A percentile compares a stretch with the other conserved stretches of the same genome.
Conservation (phyloP, 2,329 filamentous ascomycete genomes). For the Cordyceps tenuipes region DNA sequence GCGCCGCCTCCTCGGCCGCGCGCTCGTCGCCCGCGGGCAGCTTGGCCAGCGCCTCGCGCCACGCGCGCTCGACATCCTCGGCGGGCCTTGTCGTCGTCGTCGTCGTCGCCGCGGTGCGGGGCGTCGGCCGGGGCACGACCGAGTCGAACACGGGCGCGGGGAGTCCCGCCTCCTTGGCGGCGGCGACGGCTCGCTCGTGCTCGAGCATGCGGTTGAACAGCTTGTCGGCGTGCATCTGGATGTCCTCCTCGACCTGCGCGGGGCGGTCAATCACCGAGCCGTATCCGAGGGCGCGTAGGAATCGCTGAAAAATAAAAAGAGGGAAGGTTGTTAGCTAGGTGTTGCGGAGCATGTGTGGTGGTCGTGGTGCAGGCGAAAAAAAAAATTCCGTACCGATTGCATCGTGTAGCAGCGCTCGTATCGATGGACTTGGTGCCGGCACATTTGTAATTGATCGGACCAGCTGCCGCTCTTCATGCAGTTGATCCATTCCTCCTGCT, state of each 20-base stretch:
- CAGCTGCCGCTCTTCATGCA: constrained; percentile 71
- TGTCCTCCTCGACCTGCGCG: constrained; percentile 66
- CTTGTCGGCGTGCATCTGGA: constrained; percentile 92
- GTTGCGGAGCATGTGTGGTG: neutral
- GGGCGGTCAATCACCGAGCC: constrained; percentile 58
- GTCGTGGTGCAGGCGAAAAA: neutral
- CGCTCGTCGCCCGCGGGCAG: constrained; percentile 53
- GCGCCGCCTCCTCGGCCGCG: constrained; percentile 53
- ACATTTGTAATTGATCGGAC: constrained; percentile 67
- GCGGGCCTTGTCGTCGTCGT: constrained; percentile 22
- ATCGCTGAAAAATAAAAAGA: constrained; percentile 46
- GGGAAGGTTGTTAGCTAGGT: neutral
- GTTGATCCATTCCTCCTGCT: constrained; percentile 72
- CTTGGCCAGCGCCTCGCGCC: constrained; percentile 49
- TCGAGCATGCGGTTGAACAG: constrained; percentile 81
- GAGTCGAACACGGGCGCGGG: constrained; percentile 52
- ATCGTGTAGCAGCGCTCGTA: constrained; percentile 86
- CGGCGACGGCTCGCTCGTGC: constrained; percentile 68
- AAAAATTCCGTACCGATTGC: constrained; percentile 56
- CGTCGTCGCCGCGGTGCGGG: constrained; percentile 14
- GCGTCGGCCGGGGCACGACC: constrained; percentile 35
- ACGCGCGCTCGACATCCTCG: constrained; percentile 40
- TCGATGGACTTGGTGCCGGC: constrained; percentile 62
- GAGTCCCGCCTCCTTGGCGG: constrained; percentile 55
- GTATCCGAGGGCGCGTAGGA: constrained; percentile 86